Evolutionary conservation across 2,329 filamentous ascomycete species (phyloP), one percentile per base, ranked within the genome.

Genomic region (Botryotinia narcissicola): DNA sequence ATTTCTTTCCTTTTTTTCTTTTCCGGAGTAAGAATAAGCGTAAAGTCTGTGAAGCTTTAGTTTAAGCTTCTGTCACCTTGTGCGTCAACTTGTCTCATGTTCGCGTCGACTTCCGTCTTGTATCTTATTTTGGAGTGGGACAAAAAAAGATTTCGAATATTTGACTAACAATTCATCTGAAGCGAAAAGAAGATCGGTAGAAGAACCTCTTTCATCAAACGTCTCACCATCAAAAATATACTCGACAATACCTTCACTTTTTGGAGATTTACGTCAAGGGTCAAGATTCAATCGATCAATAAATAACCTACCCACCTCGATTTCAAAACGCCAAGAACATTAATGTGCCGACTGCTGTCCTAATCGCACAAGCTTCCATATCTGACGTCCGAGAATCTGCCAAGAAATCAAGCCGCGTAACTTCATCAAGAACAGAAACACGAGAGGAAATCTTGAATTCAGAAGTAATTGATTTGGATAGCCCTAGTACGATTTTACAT

Each of bases 21-120:
- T 25, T 14, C 14, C 48, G 48, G 48, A 54, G 64, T 18, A 68
- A 54, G 64, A 68, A 57, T 57, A 68, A 35, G 64, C 64, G 64
- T 48, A 32, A 18, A 40, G n/a, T 63, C 9, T 35, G 22, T 32
- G 46, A 72, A 57, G 61, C 70, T 44, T 73, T 59, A 71, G 64
- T 78, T 78, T 76, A 78, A 78, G 77, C 78, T 78, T 79, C 76
- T 77, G 76, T 78, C 78, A 77, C 75, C 75, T 76, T 74, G 67
- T 79, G 76, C 77, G 76, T 78, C 76, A 76, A 59, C 71, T 61
- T 78, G 78, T 78, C 78, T 79, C 77, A 79, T 73, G 60, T 75
- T 66, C 60, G 74, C 76, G 70, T 76, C 69, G 63, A 74, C 73
- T 70, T 77, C 72, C 64, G 59, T 67, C 51, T 63, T 63, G 46